These are phyloP conservation scores for Eimeria sp. DNA, from an alignment of 169 alveolate genomes.

Conservation along the genomic window DNA sequence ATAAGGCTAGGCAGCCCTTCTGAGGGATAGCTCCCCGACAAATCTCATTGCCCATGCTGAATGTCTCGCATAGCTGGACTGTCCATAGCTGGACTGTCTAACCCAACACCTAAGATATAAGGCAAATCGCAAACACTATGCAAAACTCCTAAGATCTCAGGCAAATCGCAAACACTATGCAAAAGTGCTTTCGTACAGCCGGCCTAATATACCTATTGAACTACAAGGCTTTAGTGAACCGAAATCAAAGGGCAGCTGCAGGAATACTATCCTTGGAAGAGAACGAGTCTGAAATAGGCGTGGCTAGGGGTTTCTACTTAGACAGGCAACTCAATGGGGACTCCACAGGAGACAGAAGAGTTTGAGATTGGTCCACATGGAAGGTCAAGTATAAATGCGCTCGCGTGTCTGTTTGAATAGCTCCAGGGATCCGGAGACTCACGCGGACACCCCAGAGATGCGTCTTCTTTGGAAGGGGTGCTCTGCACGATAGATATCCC, in stretches of 20 bases:
- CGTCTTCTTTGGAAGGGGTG: not conserved
- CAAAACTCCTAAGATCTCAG: no score
- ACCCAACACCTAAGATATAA: no score
- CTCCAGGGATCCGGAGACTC: not conserved
- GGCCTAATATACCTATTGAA: not conserved
- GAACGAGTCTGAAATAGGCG: not conserved
- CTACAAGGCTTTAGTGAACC: not conserved
- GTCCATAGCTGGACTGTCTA: not conserved
- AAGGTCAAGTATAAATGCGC: not conserved
- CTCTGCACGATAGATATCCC: not conserved
- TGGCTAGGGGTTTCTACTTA: not conserved
- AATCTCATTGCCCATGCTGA: not conserved
- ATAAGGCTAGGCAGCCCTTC: not conserved
- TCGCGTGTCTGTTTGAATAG: not conserved
- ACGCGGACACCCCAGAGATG: not conserved
- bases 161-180: no score
- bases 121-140: no score
- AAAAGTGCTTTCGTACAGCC: not conserved
- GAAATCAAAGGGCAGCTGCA: not conserved
- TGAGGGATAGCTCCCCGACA: not conserved
- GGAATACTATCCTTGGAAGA: not conserved
- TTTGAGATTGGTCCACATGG: not conserved
- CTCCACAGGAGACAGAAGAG: not conserved
- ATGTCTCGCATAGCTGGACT: not conserved
- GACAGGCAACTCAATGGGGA: not conserved